Evolutionary conservation across 1,139 yeast genomes (phyloP).

Genomic region (Meyerozyma guilliermondii): DNA sequence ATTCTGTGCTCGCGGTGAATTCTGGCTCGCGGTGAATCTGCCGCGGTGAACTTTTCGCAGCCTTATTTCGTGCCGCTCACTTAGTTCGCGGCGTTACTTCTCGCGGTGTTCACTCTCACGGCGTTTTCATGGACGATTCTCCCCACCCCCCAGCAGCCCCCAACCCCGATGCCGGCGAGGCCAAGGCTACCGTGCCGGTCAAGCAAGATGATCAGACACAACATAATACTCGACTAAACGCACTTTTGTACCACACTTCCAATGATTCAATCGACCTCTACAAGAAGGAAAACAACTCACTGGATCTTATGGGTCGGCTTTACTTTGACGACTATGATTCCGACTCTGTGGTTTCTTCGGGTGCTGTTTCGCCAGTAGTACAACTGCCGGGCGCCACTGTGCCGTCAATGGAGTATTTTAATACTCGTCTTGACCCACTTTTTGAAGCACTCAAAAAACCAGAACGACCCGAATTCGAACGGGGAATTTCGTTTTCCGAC

Average conservation of each 20-base stretch:
- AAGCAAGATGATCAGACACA: constrained; percentile 28
- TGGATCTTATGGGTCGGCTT: constrained; percentile 39
- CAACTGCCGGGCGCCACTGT: background rate
- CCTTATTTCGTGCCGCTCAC: too few relatives aligned
- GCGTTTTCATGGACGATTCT: background rate
- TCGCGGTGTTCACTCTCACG: too few relatives aligned
- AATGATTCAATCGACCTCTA: constrained; percentile 39
- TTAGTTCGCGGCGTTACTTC: too few relatives aligned
- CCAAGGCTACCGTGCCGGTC: background rate
- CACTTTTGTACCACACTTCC: constrained; percentile 35
- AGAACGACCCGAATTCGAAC: constrained; percentile 10
- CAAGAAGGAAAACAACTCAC: constrained; percentile 33
- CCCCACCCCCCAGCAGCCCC: background rate
- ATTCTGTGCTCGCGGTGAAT: too few relatives aligned
- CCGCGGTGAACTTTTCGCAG: too few relatives aligned
- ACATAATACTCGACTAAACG: constrained; percentile 36
- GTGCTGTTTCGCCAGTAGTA: background rate
- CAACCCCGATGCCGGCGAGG: constrained; percentile 1
- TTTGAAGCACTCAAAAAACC: background rate
- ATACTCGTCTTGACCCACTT: background rate
- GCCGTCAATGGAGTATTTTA: background rate
- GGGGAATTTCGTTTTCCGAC: constrained; percentile 49
- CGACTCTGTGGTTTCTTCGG: constrained; percentile 20
- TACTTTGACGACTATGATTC: constrained; percentile 44
- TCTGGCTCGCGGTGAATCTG: too few relatives aligned